Evolutionary conservation across 805 yeast genomes (phyloP), one percentile per base, ranked within the genome.

Genomic region (Candida boleticola): DNA sequence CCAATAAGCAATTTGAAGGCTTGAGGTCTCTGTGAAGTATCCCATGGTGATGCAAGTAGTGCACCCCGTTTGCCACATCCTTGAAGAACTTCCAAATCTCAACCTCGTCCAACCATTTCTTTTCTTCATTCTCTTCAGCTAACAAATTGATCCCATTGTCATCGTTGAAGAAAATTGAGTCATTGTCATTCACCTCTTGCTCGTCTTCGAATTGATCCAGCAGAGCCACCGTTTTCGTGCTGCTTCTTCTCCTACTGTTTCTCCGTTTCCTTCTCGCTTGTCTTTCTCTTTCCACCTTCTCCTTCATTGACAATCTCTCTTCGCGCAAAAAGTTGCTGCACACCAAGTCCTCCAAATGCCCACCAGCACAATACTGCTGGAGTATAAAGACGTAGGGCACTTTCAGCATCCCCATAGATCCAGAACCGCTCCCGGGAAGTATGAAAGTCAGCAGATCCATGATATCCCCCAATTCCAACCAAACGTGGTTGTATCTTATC

Each of bases 281-380:
- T n/a, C 66, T 48, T 40, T 64, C 71, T 38, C 35, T 26, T 5
- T 53, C 55, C 5, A 65, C 48, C 38, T 51, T 53, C 9, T 66
- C 68, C 36, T 55, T 54, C 48, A 49, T 40, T n/a, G 61, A 41
- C 48, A 60, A 42, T 19, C 43, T 40, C 32, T 50, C 45, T 13
- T 61, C 61, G 5, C 45, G 42, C 29, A 48, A 51, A 40, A 59
- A 67, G 31, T 57, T 52, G 5, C 43, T 29, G n/a, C 39, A 19
- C 5, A 67, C 52, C 48, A 83, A 73, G 41, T 81, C 85, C 53
- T 89, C 96, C 43, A 89, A 61, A 32, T 88, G 88, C 0, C 96
- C 97, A 13, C 96, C 96, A 39, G 80, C 83, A 55, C 96, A 89
- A 57, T 85, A 89, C 55, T 89, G 96, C 59, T 86, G 92, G 11